Base-by-base conservation (phyloP, 768 basidiomycete genomes). In the Hortiboletus campestris region DNA sequence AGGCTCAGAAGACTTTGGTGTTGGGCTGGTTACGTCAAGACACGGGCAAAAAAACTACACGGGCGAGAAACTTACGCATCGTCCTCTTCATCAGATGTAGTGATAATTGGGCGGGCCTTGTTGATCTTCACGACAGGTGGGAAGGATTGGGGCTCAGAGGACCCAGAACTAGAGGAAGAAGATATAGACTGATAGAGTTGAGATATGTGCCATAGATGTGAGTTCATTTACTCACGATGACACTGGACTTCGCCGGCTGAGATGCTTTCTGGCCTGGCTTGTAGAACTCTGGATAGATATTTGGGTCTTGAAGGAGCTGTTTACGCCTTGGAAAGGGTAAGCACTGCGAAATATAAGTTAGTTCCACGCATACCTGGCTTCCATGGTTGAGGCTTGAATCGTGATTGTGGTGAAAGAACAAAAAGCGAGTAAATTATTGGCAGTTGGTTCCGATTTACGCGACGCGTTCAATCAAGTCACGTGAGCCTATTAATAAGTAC, bases 81-180 rank as follows among this genome's bases (percentile, higher is more conserved):
- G 17, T 36, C 51, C 19, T 70, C 66, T n/a, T 69, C 72, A 7
- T 69, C 68, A 2, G 73, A 75, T 16, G 73, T 72, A 39, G 72
- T 69, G 12, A 71, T 50, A 1, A 72, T 31, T 4, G 54, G 63
- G 16, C 56, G 57, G 3, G 49, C 25, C 38, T n/a, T 62, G 46
- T 45, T 46, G 46, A 56, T 25, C 49, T 60, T 62, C 35, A 36
- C 12, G 0, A 46, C 25, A 0, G 59, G 28, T 31, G 55, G 50
- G 29, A 59, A 29, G n/a, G 70, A 70, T 10, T 59, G 57, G 5
- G 72, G 45, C 31, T 58, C 57, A 25, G 64, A 62, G 6, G 57
- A 52, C 7, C 38, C 59, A 31, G 67, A 69, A 16, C 60, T 63
- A 10, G 62, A 60, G 19, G 63, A 68, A 29, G 63, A 68, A 29